Percentiles rank a stretch among this genome's conserved stretches.
These are phyloP conservation scores for Myochromella boudieri DNA, from an alignment of 768 basidiomycete genomes.

Conservation along the genomic window DNA sequence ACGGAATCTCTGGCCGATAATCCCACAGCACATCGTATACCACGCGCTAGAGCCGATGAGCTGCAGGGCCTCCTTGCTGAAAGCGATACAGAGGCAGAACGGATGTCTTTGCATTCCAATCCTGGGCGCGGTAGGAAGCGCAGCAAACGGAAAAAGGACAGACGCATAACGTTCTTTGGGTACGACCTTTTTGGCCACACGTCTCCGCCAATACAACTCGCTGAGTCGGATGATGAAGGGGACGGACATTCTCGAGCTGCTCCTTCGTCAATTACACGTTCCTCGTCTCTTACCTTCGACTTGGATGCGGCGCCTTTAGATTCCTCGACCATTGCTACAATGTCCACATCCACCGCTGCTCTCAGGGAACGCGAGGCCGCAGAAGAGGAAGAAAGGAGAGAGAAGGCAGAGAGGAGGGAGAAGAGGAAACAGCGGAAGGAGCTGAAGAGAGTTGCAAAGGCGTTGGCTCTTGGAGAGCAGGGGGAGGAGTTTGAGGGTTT, in stretches of 20 bases:
- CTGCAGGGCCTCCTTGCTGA: slow-evolving; percentile 38
- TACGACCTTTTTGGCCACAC: slow-evolving; percentile 63
- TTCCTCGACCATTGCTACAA: slow-evolving; percentile 49
- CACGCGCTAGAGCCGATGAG: slow-evolving; percentile 36
- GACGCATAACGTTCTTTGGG: slow-evolving; percentile 60
- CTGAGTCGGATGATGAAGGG: slow-evolving; percentile 51
- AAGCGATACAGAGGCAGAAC: slow-evolving; percentile 56
- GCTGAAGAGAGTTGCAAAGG: slow-evolving; percentile 32
- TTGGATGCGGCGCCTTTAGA: slow-evolving; percentile 71
- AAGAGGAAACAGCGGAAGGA: slow-evolving; percentile 9
- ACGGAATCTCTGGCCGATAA: slow-evolving; percentile 25
- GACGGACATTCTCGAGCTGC: slow-evolving; percentile 10
- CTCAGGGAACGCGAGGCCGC: slow-evolving; percentile 36
- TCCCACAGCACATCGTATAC: slow-evolving; percentile 30
- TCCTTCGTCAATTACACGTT: slow-evolving; percentile 15
- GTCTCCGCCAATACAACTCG: slow-evolving; percentile 50
- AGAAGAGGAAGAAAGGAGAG: slow-evolving; percentile 38
- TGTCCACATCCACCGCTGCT: slow-evolving; percentile 44
- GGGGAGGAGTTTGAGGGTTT: slow-evolving; percentile 63
- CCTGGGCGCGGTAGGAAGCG: slow-evolving; percentile 30
- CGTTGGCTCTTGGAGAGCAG: slow-evolving; percentile 32
- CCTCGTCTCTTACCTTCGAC: slow-evolving; percentile 49
- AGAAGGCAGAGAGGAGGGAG: slow-evolving; percentile 50
- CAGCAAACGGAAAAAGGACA: slow-evolving; percentile 30
- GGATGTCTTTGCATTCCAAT: slow-evolving; percentile 68